Base-by-base conservation (phyloP, 2,329 filamentous ascomycete species). In the Cryoendolithus antarcticus region DNA sequence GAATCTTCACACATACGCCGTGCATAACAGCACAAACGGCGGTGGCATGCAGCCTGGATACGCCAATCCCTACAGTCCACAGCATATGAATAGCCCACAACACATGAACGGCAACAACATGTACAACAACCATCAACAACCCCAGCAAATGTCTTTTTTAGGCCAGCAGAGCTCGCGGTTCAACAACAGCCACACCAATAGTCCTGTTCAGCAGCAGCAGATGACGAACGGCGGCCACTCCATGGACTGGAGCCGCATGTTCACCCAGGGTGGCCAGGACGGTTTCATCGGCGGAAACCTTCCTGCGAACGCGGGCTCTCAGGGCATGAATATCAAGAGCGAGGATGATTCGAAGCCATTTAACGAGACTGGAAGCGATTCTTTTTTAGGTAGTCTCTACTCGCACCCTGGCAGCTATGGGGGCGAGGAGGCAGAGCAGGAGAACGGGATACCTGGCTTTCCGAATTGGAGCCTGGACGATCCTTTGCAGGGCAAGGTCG, bases 341-440 rank as follows among this genome's bases (percentile, higher is more conserved):
- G 59, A 64, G 55, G 58, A 64, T 53, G 65, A 64, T 48, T 51
- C 51, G n/a, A 56, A 55, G 41, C 52, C 58, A 46, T 63, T 62
- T 48, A 58, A 61, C 56, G 62, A 66, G 53, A 56, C 60, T 52
- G 58, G 58, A 48, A 61, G 63, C 57, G 62, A 66, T 49, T 64
- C 57, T 57, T 64, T 69, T 61, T 66, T 69, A 60, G 62, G 59
- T 58, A 62, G 60, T 53, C 56, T 69, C 36, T 69, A 67, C 52
- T 62, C 64, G 53, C 62, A 64, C 49, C 53, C 58, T 49, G 51
- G 59, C 50, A 58, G 59, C 49, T 63, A 63, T 50, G 59, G 57
- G 54, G 59, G 60, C 50, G 55, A 59, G 52, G 53, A 56, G 54
- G 41, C 32, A 21, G 48, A 51, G 9, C 47, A 48, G 32, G 54